phyloP scores from a whole-genome alignment of 1,139 yeast species.

The Candida neerlandica region DNA sequence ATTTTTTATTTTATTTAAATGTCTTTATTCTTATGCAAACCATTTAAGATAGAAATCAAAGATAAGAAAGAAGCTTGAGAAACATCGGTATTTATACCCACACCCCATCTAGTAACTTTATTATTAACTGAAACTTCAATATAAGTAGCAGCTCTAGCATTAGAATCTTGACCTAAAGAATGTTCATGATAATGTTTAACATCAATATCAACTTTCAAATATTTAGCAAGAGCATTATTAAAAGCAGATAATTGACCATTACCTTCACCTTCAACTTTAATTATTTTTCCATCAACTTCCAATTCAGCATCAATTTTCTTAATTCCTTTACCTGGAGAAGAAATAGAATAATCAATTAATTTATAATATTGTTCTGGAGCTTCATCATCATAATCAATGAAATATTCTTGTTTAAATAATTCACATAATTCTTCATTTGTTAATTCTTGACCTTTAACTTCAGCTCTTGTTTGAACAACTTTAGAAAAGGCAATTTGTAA shows the following conservation, averaged over 20 bases:
- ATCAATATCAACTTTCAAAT: constrained; percentile 60
- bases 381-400: constrained; percentile 51
- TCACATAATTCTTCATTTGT: constrained; percentile 44
- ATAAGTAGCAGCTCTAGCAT: constrained; percentile 88
- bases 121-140: constrained; percentile 64
- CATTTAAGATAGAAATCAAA: constrained; percentile 72
- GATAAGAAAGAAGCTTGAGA: constrained; percentile 80
- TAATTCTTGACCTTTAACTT: constrained; percentile 46
- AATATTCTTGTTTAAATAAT: constrained; percentile 41
- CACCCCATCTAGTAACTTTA: constrained; percentile 77
- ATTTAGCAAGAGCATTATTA: constrained; percentile 69
- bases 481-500: constrained; percentile 47
- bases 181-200: constrained; percentile 91
- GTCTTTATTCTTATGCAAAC: constrained; percentile 26
- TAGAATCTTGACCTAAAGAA: constrained; percentile 84
- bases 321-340: constrained; percentile 33
- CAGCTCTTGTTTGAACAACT: constrained; percentile 45
- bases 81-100: constrained; percentile 91
- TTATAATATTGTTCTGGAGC: constrained; percentile 33
- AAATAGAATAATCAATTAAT: constrained; percentile 54
- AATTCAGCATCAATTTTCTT: constrained; percentile 40
- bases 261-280: constrained; percentile 42
- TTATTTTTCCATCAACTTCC: constrained; percentile 49
- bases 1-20: constrained; percentile 7
- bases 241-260: constrained; percentile 65